Evolutionary conservation across 768 basidiomycete species (phyloP).

Genomic region (Peribolospora kevripleyi): DNA sequence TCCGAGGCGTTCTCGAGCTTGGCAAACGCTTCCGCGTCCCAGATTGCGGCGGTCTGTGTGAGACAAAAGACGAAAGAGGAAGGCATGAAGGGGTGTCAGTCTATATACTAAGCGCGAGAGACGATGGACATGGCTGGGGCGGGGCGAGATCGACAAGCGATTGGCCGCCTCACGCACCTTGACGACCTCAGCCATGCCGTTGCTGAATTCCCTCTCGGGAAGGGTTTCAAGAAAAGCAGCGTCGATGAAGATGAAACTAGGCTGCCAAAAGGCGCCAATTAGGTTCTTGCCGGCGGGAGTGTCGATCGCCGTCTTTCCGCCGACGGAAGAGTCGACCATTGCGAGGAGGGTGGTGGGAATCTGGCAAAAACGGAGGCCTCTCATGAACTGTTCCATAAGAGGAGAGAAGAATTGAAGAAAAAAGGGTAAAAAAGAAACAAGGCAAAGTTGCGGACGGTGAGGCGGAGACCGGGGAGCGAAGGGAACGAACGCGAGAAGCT

Average conservation of each 20-base stretch:
- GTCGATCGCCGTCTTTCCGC: slow-evolving; percentile 98
- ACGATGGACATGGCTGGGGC: not conserved
- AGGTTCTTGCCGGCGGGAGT: slow-evolving; percentile 96
- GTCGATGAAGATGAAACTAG: slow-evolving; percentile 90
- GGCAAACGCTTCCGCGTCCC: slow-evolving; percentile 74
- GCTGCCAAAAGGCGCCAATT: slow-evolving; percentile 97
- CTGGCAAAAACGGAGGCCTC: slow-evolving; percentile 82
- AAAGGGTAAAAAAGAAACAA: not conserved
- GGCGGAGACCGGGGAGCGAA: not conserved
- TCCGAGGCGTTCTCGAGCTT: slow-evolving; percentile 62
- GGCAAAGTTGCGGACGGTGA: not conserved
- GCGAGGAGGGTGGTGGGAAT: slow-evolving; percentile 88
- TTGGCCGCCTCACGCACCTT: slow-evolving; percentile 34
- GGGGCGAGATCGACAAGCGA: no score
- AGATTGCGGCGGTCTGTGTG: slow-evolving; percentile 85
- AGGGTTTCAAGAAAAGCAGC: slow-evolving; percentile 85
- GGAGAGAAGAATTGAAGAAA: not conserved
- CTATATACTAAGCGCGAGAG: not conserved
- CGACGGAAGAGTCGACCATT: slow-evolving; percentile 96
- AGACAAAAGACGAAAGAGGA: not conserved
- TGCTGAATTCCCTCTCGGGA: slow-evolving; percentile 78
- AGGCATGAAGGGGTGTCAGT: not conserved
- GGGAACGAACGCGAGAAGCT: slow-evolving; percentile 21
- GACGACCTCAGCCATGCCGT: slow-evolving; percentile 95
- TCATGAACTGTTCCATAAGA: slow-evolving; percentile 41